A percentile compares a stretch with the other conserved stretches of the same genome.
Conservation (phyloP, 78 protist species). For the Goniomonas avonlea region DNA sequence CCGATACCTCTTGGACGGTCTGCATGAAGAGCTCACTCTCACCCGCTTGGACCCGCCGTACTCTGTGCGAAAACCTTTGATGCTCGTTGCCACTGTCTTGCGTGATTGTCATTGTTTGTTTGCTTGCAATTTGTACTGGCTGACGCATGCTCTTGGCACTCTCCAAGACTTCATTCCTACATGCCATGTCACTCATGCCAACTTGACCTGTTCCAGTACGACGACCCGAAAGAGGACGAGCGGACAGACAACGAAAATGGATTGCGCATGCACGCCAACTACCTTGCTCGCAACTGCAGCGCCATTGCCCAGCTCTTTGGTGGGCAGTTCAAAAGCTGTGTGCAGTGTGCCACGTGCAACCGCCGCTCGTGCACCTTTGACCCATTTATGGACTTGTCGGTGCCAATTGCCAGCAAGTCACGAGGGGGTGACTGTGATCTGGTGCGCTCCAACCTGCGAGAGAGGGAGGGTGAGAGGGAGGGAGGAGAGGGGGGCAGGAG, state of each 20-base stretch:
- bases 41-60: neutral
- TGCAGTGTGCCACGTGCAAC: neutral
- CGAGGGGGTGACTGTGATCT: no score
- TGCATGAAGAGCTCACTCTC: slow-evolving; percentile 35
- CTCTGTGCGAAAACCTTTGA: neutral
- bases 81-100: neutral
- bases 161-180: no score
- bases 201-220: neutral
- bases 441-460: no score
- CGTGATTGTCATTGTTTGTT: no score
- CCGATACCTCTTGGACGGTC: slow-evolving; percentile 38
- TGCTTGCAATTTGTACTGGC: no score
- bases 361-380: neutral
- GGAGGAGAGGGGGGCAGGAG: no score
- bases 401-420: no score
- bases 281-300: neutral
- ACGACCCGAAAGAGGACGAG: neutral
- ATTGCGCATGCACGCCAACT: neutral
- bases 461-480: no score
- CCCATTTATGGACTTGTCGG: slow-evolving; percentile 30
- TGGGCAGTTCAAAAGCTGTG: slow-evolving; percentile 5
- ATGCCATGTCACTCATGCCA: no score
- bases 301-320: neutral
- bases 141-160: no score
- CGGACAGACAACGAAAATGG: neutral